Evolutionary conservation across 192 early-diverging fungal genomes (phyloP), one percentile per base, ranked within the genome.

Genomic region (Physocladia obscura): DNA sequence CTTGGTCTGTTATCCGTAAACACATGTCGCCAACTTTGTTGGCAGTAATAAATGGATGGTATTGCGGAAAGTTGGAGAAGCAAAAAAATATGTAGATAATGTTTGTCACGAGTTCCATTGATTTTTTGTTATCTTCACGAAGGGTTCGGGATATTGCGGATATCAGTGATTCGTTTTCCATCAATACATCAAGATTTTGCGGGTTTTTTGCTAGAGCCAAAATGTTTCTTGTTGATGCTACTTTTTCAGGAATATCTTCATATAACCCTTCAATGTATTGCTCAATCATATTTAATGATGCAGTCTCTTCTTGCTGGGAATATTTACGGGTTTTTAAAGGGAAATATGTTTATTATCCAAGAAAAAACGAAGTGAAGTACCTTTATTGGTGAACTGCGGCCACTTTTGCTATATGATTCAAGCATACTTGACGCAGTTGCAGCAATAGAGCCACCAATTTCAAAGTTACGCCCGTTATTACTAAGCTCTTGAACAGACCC

Each of bases 11-110:
- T 1, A 84, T 76, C 31, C 71, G 57, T 21, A 87, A 40, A 64
- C 85, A 87, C 81, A 85, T 83, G 59, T 87, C 85, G 0, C 85
- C 85, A 36, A 87, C 67, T 60, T 87, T 87, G 70, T 87, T 78
- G 1, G 79, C 65, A 8, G 85, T 86, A 49, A 87, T 82, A 15
- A 83, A 58, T 1, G 69, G 55, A 38, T 86, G 85, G 62, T 76
- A 87, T 34, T 81, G 70, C 1, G 83, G 72, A 69, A 81, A 83
- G 37, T 82, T 78, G 0, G 85, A 86, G 54, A 87, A 83, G 60
- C 76, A 81, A 69, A 77, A 86, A 61, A 87, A 87, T 22, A 85
- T 80, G 64, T 73, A 74, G 32, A 85, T 75, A 68, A 87, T 86
- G 67, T 86, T 83, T 1, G 83, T 83, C 24, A 78, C 81, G 15